Base-by-base conservation (phyloP, 192 early-diverging fungal species). In the Diversispora eburnea region DNA sequence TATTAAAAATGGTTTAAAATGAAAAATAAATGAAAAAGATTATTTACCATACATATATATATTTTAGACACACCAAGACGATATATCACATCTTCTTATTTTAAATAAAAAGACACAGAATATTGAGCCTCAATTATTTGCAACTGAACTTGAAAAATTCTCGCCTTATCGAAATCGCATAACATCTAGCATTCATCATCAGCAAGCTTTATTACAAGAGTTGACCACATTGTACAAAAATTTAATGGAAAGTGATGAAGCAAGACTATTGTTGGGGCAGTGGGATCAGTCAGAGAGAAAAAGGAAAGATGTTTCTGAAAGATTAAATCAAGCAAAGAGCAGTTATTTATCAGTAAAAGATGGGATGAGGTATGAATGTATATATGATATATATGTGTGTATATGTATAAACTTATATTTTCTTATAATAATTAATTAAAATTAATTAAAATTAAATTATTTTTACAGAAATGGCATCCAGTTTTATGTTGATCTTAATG, bases 111-210 rank as follows among this genome's bases (percentile, higher is more conserved):
- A 86, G 67, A 75, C 77, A 17, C 90, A 93, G 70, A 90, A 91
- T 69, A 87, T 92, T 49, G 95, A 98, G 79, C 82, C 80, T 8
- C 89, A 95, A 66, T 79, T 99, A 25, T 98, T 99, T 87, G 86
- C 90, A 8, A 85, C 88, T 62, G 95, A 99, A 80, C 83, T 99
- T 52, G 90, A 90, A 75, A 99, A 99, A 79, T 99, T 91, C 77
- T 85, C 91, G 41, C 90, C 88, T 19, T 84, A 93, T 71, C 86
- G 91, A 58, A 86, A 90, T 60, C 83, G 91, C n/a, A 81, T 99
- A 33, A 82, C 84, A 9, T 78, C 88, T 3, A 91, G 91, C 48
- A 79, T 93, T 49, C 85, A 92, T 57, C 83, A 88, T 70, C 95
- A 99, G 45, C 81, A 82, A 9, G 84, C 85, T 57, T 76, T 95